Conservation (phyloP, 2,329 filamentous ascomycete genomes). For the Pseudogymnoascus sp. region DNA sequence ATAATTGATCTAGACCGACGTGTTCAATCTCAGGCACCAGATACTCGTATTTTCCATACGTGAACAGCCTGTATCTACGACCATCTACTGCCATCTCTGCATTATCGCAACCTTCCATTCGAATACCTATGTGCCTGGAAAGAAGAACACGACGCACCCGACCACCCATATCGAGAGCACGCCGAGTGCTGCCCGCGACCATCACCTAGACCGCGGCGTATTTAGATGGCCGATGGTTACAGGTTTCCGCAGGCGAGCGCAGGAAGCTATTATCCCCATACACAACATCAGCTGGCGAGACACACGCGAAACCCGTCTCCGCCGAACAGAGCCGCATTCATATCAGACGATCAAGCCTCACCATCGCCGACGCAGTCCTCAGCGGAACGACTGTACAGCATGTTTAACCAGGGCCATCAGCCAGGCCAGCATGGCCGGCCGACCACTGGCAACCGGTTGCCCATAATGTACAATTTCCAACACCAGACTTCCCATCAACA, state of each 20-base stretch:
- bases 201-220: conserved; percentile 25
- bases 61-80: not conserved
- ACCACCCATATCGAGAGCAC: conserved; percentile 2
- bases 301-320: conserved; percentile 37
- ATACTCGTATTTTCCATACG: not conserved
- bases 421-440: conserved; percentile 64
- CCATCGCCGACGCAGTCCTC: conserved; percentile 45
- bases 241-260: conserved; percentile 52
- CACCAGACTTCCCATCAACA: conserved; percentile 42
- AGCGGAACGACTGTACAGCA: conserved; percentile 37
- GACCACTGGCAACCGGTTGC: conserved; percentile 42
- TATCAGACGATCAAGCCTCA: conserved; percentile 25
- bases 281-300: conserved; percentile 34
- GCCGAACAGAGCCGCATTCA: conserved; percentile 28
- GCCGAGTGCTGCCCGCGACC: conserved; percentile 1
- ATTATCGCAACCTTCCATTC: not conserved
- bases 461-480: conserved; percentile 64
- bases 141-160: conserved; percentile 5
- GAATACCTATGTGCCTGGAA: conserved; percentile 6
- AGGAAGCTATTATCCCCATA: conserved; percentile 49
- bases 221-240: conserved; percentile 64
- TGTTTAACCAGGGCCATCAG: conserved; percentile 66
- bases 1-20: not conserved
- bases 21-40: not conserved
- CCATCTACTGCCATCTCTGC: not conserved